Base-by-base conservation (phyloP, 2,329 filamentous ascomycete genomes). In the Diatrype stigma region DNA sequence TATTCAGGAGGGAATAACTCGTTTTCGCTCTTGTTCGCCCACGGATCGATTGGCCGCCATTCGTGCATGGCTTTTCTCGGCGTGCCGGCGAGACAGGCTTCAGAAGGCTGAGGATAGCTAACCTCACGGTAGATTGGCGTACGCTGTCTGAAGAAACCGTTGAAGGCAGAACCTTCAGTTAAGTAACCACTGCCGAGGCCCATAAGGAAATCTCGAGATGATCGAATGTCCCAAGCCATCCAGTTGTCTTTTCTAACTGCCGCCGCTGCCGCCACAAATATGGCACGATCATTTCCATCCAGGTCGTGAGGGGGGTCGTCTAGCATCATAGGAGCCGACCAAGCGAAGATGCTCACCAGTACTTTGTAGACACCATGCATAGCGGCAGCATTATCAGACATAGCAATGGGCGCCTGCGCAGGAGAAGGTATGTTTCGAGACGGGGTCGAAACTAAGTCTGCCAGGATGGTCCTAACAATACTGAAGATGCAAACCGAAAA, bases 401-500 rank as follows among this genome's bases (percentile, higher is more conserved):
- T 61, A 16, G 61, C 56, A 42, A 60, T 52, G 12, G 55, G 57
- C 10, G 57, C 56, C 50, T 61, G 63, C 17, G 61, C 45, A 38
- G 64, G 64, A 5, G 52, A 44, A 16, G 61, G 48, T 35, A 62
- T 53, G 3, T 54, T 54, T 46, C 65, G 59, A 22, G 65, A 56
- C n/a, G 60, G 61, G 19, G 65, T 65, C 22, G 69, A 66, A 21
- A 69, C 67, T 32, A 78, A 67, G 50, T 81, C 77, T 16, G 75
- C 67, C 5, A 82, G 65, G 2, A 84, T 70, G 1, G 78, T 78
- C 46, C 75, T 74, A 19, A 77, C 72, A 26, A 79, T 69, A 60
- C 79, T 82, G 58, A 84, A 81, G n/a, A 84, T 76, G 61, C 80
- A 82, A 17, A 84, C 63, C 12, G 80, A 76, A 46, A 79, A 68